phyloP scores from a whole-genome alignment of 2,329 filamentous ascomycete species.

The Phialemoniopsis sp. region DNA sequence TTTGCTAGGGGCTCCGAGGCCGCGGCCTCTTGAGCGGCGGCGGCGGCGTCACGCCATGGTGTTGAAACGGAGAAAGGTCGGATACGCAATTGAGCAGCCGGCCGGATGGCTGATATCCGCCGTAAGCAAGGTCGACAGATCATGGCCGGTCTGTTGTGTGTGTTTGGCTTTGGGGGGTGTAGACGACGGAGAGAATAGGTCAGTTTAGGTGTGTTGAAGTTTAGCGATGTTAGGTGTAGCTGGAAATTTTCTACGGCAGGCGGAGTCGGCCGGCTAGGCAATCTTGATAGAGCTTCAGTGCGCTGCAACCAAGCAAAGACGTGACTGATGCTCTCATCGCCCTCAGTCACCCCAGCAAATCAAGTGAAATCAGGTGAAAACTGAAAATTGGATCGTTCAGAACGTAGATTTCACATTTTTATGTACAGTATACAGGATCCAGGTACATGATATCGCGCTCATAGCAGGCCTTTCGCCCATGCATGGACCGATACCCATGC shows the following conservation, averaged over 20 bases:
- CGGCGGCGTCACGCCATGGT: constrained; percentile 24
- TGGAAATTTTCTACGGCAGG: constrained; percentile 5
- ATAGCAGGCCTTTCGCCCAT: no score
- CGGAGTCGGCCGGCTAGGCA: not conserved
- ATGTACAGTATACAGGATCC: no score
- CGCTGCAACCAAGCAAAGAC: no score
- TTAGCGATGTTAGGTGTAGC: not conserved
- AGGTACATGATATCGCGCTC: no score
- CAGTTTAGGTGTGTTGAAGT: constrained; percentile 7
- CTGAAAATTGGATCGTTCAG: no score
- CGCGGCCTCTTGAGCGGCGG: constrained; percentile 20
- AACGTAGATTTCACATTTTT: no score
- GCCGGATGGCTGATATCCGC: constrained; percentile 29
- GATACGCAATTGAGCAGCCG: constrained; percentile 13
- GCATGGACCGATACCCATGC: no score
- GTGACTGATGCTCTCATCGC: no score
- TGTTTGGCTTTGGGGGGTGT: constrained; percentile 4
- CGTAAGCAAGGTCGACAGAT: constrained; percentile 47
- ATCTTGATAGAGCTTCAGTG: no score
- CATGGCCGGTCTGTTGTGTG: constrained; percentile 24
- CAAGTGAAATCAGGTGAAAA: no score
- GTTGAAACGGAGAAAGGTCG: constrained; percentile 36
- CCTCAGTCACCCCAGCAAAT: no score
- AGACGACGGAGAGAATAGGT: no score
- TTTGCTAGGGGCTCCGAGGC: constrained; percentile 7